Conservation (phyloP, 2,329 filamentous ascomycete species). For the Colletotrichum australisinense region DNA sequence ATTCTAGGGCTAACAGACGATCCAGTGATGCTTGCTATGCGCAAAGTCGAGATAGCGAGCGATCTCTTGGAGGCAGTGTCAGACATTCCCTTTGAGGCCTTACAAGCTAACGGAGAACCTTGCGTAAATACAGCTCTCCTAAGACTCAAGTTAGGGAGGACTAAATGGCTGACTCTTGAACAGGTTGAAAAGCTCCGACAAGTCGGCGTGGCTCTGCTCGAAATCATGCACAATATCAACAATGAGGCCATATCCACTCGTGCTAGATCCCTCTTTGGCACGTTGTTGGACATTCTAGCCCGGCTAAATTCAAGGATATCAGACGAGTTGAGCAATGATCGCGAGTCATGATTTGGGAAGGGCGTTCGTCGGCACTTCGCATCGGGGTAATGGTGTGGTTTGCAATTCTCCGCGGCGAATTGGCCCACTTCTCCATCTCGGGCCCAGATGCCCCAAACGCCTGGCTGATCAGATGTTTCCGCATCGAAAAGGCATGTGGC, state of each 20-base stretch:
- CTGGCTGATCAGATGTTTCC: too few species aligned
- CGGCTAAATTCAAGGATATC: constrained; percentile 56
- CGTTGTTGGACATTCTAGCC: constrained; percentile 54
- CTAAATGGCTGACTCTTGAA: neutral
- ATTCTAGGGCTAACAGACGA: constrained; percentile 11
- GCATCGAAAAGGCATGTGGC: too few species aligned
- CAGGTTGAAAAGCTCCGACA: constrained; percentile 54
- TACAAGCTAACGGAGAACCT: constrained; percentile 53
- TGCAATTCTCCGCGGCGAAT: constrained; percentile 10
- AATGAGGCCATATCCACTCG: constrained; percentile 49
- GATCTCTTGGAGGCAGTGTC: constrained; percentile 54
- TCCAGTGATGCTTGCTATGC: constrained; percentile 12
- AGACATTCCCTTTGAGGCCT: constrained; percentile 54
- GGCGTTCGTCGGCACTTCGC: neutral
- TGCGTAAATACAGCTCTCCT: constrained; percentile 41
- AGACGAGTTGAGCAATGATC: constrained; percentile 46
- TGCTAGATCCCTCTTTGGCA: constrained; percentile 51
- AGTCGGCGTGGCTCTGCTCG: constrained; percentile 50
- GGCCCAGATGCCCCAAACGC: too few species aligned
- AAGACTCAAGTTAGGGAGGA: neutral
- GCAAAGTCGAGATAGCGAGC: constrained; percentile 55
- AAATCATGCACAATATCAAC: constrained; percentile 51
- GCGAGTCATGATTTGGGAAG: neutral
- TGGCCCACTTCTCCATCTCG: too few species aligned
- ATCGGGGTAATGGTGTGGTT: neutral